These are phyloP conservation scores for Diutina pseudorugosa DNA, from an alignment of 1,139 yeast species.

Conservation along the genomic window DNA sequence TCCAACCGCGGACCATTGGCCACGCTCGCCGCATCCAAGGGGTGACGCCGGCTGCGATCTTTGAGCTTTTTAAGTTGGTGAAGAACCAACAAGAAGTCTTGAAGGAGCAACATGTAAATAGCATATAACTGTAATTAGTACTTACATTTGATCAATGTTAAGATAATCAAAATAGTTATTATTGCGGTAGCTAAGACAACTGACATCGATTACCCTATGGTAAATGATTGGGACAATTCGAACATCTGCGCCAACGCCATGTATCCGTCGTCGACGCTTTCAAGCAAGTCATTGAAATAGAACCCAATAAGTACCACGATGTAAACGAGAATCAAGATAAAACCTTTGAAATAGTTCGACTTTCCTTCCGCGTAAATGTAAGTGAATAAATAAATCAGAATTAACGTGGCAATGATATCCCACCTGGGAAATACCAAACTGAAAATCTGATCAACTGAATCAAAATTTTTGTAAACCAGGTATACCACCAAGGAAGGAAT, in stretches of 20 bases:
- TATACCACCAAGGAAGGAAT: constrained; percentile 82
- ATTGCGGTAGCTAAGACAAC: neutral
- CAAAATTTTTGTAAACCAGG: constrained; percentile 39
- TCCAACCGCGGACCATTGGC: constrained; percentile 83
- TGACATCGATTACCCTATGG: neutral
- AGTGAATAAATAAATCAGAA: constrained; percentile 81
- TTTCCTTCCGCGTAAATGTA: constrained; percentile 96
- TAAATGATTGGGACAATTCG: neutral
- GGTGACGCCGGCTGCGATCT: constrained; percentile 76
- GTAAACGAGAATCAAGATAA: constrained; percentile 72
- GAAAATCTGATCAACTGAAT: constrained; percentile 42
- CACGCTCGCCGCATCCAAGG: constrained; percentile 94
- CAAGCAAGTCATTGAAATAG: constrained; percentile 45
- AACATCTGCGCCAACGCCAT: neutral
- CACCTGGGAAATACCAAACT: constrained; percentile 87
- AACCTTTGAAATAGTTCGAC: constrained; percentile 91
- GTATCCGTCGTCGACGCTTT: constrained; percentile 21
- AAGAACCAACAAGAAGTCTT: constrained; percentile 6
- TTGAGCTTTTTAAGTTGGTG: constrained; percentile 46
- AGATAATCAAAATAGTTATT: neutral
- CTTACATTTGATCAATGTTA: neutral
- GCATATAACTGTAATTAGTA: neutral
- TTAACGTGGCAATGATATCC: constrained; percentile 82
- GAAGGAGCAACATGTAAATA: neutral
- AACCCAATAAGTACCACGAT: constrained; percentile 72